These are phyloP conservation scores for Aspergillus arachidicola DNA, from an alignment of 2,329 filamentous ascomycete species.

Conservation along the genomic window DNA sequence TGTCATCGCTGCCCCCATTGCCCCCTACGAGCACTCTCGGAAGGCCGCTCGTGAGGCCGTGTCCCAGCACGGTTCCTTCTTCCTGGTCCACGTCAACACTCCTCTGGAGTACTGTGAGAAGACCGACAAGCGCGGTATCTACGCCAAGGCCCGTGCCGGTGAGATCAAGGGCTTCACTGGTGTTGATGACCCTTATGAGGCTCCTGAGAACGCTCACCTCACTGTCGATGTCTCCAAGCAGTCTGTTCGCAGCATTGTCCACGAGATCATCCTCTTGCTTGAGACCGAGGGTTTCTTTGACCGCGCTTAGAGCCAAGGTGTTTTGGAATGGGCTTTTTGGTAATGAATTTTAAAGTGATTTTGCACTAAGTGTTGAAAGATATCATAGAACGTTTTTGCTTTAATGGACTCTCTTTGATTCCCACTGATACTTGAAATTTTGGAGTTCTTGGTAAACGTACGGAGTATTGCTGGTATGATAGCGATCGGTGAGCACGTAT, in stretches of 20 bases:
- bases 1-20: conserved; percentile 95
- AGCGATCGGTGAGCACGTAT: neutral
- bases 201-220: conserved; percentile 77
- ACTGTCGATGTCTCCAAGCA: conserved; percentile 84
- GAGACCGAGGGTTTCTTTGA: conserved; percentile 89
- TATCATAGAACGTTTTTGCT: conserved; percentile 24
- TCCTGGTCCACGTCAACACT: conserved; percentile 92
- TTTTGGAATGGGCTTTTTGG: conserved; percentile 15
- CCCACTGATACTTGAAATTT: conserved; percentile 2
- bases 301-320: conserved; percentile 41
- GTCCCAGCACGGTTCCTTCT: conserved; percentile 83
- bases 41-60: conserved; percentile 79
- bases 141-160: conserved; percentile 77
- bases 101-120: conserved; percentile 90
- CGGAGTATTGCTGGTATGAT: neutral
- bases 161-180: conserved; percentile 99
- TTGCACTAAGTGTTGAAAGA: conserved; percentile 15
- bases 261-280: conserved; percentile 92
- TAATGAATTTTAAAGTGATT: conserved; percentile 12
- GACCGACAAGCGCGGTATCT: conserved; percentile 91
- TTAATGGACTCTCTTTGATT: conserved; percentile 23
- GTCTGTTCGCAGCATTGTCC: conserved; percentile 87
- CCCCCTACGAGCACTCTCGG: conserved; percentile 81
- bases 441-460: neutral
- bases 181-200: conserved; percentile 95